phyloP scores from a whole-genome alignment of 306 rosid genomes.

The Gastrolobium bilobum region DNA sequence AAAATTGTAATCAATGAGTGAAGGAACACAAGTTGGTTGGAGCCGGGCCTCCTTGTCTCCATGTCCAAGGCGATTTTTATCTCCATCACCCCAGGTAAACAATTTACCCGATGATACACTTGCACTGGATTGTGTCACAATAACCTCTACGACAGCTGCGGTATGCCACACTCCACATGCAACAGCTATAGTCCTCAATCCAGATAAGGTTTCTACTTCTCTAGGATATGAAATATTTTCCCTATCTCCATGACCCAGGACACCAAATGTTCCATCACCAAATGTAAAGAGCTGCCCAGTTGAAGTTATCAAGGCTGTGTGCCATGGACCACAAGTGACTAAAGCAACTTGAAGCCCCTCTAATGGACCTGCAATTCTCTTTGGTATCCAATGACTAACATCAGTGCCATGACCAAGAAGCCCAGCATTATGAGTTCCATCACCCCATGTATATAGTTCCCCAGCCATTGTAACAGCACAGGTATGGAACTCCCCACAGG shows the following conservation, averaged over 20 bases:
- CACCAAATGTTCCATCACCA: slow-evolving; percentile 99
- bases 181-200: slow-evolving; percentile 93
- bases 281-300: slow-evolving; percentile 92
- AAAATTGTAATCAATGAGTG: slow-evolving; percentile 85
- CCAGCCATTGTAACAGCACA: slow-evolving; percentile 96
- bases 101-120: slow-evolving; percentile 85
- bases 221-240: slow-evolving; percentile 80
- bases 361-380: slow-evolving; percentile 91
- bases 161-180: slow-evolving; percentile 99
- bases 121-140: slow-evolving; percentile 90
- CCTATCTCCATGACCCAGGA: slow-evolving; percentile 94
- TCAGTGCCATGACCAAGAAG: slow-evolving; percentile 97
- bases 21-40: slow-evolving; percentile 89
- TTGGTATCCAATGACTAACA: slow-evolving; percentile 98
- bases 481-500: slow-evolving; percentile 98
- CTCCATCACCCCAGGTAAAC: slow-evolving; percentile 99
- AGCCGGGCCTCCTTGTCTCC: slow-evolving; percentile 98
- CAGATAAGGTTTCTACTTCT: slow-evolving; percentile 93
- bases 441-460: slow-evolving; percentile 98
- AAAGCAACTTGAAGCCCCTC: slow-evolving; percentile 93
- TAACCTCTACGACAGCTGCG: slow-evolving; percentile 97
- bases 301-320: slow-evolving; percentile 90
- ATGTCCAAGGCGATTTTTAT: slow-evolving; percentile 96
- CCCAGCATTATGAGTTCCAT: slow-evolving; percentile 96
- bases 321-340: slow-evolving; percentile 99